Base-by-base conservation (phyloP, 164 flowering plant genomes). In the Piper longum region DNA sequence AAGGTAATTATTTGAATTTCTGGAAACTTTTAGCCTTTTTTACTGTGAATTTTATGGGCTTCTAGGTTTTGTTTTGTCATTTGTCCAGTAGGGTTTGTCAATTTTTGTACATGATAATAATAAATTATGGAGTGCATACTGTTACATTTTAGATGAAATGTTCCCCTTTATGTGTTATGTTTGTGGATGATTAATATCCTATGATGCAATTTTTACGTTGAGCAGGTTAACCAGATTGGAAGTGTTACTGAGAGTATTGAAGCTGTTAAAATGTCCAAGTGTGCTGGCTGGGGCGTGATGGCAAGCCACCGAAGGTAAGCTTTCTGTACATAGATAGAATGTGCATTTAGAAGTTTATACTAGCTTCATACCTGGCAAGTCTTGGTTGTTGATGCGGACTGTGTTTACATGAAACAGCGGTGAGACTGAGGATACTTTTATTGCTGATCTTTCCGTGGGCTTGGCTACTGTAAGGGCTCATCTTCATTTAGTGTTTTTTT, bases 381-480 rank as follows among this genome's bases (percentile, higher is more conserved):
- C 18, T 7, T 0, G 41, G 41, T 51, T 36, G 3, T 7, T 41
- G 45, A 41, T 62, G 18, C 56, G 45, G 41, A 4, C 51, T 48
- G 9, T 52, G 26, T 63, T 65, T 63, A 19, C 18, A 43, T 44
- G 61, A 17, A 65, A 52, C 74, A 78, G 82, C 68, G 82, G 82
- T 63, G 82, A 78, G 63, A 78, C 82, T 7, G 79, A 78, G 71
- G 79, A 78, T 62, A 76, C 79, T 7, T 78, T 78, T 64, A 78
- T 78, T 68, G 82, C 82, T 3, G 82, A 78, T 56, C 78, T 78
- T 40, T 74, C 82, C 17, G 82, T 78, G 48, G 82, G 82, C 65
- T 74, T 77, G 69, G 71, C 80, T n/a, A 77, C 80, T 63, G 77
- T 77, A 67, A 55, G 3, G 66, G 16, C 13, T 43, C 44, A 59